phyloP scores from a whole-genome alignment of 495 filamentous ascomycete genomes.

The Penicillium bovifimosum region DNA sequence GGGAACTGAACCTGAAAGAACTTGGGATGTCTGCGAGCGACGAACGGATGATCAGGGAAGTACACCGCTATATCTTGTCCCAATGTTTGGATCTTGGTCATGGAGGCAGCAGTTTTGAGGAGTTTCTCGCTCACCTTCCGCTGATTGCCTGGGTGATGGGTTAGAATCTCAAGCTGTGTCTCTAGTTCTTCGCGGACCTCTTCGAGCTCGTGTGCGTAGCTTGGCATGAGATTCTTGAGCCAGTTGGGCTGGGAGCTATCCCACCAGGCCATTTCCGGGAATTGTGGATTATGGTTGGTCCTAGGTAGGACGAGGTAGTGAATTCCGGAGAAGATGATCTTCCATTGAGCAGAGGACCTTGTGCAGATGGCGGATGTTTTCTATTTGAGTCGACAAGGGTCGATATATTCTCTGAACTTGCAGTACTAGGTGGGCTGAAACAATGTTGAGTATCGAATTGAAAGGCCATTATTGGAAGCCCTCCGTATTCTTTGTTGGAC shows the following conservation, averaged over 20 bases:
- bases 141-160: background rate
- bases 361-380: too few relatives aligned
- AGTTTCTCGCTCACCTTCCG: background rate
- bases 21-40: background rate
- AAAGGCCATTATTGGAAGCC: too few relatives aligned
- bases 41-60: background rate
- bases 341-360: too few relatives aligned
- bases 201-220: background rate
- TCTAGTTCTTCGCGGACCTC: background rate
- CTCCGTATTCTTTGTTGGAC: too few relatives aligned
- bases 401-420: too few relatives aligned
- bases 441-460: too few relatives aligned
- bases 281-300: background rate
- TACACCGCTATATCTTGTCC: background rate
- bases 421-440: too few relatives aligned
- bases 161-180: background rate
- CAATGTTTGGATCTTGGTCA: background rate
- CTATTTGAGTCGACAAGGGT: too few relatives aligned
- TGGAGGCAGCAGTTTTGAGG: too few relatives aligned
- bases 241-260: background rate
- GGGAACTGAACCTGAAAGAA: background rate
- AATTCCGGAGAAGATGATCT: background rate
- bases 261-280: background rate
- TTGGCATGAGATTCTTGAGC: background rate
- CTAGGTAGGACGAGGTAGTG: too few relatives aligned